Conservation (phyloP, 129 eudicot species). For the Artemisia tridentata region DNA sequence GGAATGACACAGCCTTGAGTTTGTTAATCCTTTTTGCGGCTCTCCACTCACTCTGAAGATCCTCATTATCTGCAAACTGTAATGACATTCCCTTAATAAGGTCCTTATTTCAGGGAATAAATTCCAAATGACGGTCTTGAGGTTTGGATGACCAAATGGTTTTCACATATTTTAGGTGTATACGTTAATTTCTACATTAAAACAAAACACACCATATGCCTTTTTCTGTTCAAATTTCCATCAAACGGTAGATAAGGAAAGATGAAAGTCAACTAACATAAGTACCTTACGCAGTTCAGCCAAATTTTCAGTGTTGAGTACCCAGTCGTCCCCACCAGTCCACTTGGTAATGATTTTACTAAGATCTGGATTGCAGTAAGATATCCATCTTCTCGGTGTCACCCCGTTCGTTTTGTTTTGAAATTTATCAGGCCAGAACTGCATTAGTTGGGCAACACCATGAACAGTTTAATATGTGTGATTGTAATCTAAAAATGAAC, state of each 20-base stretch:
- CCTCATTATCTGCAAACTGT: conserved; percentile 85
- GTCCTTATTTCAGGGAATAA: conserved; percentile 9
- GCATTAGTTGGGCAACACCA: conserved; percentile 26
- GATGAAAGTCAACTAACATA: conserved; percentile 1
- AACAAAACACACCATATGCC: not conserved
- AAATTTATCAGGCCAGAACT: conserved; percentile 95
- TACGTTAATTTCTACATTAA: not conserved
- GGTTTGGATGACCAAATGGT: conserved; percentile 15
- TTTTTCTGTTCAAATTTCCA: conserved; percentile 1
- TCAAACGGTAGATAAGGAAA: not conserved
- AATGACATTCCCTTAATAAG: conserved; percentile 4
- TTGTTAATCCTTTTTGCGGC: conserved; percentile 83
- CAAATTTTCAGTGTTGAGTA: conserved; percentile 75
- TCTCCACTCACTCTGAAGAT: conserved; percentile 84
- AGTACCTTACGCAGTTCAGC: conserved; percentile 79
- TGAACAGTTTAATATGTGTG: conserved; percentile 7
- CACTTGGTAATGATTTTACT: conserved; percentile 81
- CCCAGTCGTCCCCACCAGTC: conserved; percentile 88
- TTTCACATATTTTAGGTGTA: conserved; percentile 1
- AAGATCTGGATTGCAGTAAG: conserved; percentile 88
- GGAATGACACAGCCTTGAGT: conserved; percentile 62
- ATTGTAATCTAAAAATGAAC: not conserved
- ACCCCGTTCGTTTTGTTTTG: conserved; percentile 98
- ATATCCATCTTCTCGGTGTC: conserved; percentile 94
- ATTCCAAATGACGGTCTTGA: conserved; percentile 12